Conservation (phyloP, 2,329 filamentous ascomycete species). For the Aspergillus sp. region DNA sequence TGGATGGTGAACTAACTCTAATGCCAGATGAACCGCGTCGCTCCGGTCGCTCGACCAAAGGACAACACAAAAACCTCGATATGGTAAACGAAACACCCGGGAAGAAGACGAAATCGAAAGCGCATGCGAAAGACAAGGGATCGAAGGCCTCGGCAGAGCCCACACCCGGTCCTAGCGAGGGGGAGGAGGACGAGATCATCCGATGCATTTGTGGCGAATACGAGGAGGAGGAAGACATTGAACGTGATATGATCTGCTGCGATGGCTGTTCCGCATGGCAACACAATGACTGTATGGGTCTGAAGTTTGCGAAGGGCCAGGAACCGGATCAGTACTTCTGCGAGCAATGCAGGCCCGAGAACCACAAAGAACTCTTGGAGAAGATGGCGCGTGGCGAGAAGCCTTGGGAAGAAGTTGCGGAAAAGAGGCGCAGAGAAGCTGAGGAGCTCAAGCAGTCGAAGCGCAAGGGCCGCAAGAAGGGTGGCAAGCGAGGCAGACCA, state of each 20-base stretch:
- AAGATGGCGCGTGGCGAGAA: constrained; percentile 78
- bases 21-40: constrained; percentile 79
- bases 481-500: constrained; percentile 61
- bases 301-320: constrained; percentile 73
- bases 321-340: constrained; percentile 86
- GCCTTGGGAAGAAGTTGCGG: constrained; percentile 75
- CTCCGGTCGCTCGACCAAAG: constrained; percentile 94
- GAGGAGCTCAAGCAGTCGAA: constrained; percentile 58
- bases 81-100: constrained; percentile 59
- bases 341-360: constrained; percentile 80
- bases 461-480: constrained; percentile 56
- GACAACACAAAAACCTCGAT: constrained; percentile 90
- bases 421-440: constrained; percentile 62
- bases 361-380: constrained; percentile 77
- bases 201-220: constrained; percentile 91
- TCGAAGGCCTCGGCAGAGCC: constrained; percentile 50
- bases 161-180: constrained; percentile 47
- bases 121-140: constrained; percentile 46
- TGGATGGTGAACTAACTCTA: constrained; percentile 30
- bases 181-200: constrained; percentile 70
- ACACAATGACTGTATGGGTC: constrained; percentile 92
- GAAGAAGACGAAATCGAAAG: constrained; percentile 49
- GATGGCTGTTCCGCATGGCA: constrained; percentile 94
- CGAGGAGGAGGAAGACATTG: constrained; percentile 79
- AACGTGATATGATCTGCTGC: constrained; percentile 93